phyloP scores from a whole-genome alignment of 2,329 filamentous ascomycete genomes.

The Amylocarpus encephaloides region DNA sequence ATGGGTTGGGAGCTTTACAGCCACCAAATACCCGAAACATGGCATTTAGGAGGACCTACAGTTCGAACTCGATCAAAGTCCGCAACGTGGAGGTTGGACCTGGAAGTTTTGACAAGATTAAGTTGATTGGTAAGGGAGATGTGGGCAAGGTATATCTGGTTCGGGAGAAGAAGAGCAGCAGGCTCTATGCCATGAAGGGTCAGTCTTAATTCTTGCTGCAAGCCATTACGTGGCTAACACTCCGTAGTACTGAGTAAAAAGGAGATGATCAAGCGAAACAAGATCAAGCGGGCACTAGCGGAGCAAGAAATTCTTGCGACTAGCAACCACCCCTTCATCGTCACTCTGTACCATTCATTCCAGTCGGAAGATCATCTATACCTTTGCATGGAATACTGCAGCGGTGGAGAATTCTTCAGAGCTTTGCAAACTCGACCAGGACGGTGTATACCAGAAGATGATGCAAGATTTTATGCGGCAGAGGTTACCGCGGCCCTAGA shows the following conservation, averaged over 20 bases:
- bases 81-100: slow-evolving; percentile 94
- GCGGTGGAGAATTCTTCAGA: slow-evolving; percentile 95
- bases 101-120: slow-evolving; percentile 98
- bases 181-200: slow-evolving; percentile 99
- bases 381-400: slow-evolving; percentile 99
- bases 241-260: slow-evolving; percentile 89
- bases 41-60: slow-evolving; percentile 90
- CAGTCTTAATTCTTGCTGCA: slow-evolving; percentile 28
- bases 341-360: slow-evolving; percentile 97
- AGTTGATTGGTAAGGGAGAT: slow-evolving; percentile 97
- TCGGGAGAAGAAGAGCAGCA: slow-evolving; percentile 91
- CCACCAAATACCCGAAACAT: slow-evolving; percentile 62
- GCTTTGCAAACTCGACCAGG: slow-evolving; percentile 93
- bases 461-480: slow-evolving; percentile 93
- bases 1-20: slow-evolving; percentile 56
- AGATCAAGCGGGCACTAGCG: slow-evolving; percentile 96
- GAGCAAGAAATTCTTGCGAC: slow-evolving; percentile 98
- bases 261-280: slow-evolving; percentile 99
- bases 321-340: slow-evolving; percentile 98
- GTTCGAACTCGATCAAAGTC: slow-evolving; percentile 98
- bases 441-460: slow-evolving; percentile 95
- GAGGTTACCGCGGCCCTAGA: slow-evolving; percentile 95
- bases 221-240: slow-evolving; percentile 17
- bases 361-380: slow-evolving; percentile 98
- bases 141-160: slow-evolving; percentile 98